Base-by-base conservation (phyloP, 2,329 filamentous ascomycete species). In the Diaporthe eres region DNA sequence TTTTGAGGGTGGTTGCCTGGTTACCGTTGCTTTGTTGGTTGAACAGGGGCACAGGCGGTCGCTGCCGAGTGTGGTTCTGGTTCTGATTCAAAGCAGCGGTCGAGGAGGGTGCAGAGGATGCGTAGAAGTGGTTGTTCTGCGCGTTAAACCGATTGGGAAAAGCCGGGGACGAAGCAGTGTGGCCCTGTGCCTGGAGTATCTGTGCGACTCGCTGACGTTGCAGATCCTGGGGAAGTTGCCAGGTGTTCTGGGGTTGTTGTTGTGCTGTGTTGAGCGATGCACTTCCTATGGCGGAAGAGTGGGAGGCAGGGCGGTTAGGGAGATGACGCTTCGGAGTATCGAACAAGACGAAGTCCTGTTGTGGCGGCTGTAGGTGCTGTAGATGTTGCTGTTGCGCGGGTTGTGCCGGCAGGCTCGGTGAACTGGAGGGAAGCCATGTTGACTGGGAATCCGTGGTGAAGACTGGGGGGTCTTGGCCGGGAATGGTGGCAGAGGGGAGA, bases 321-420 rank as follows among this genome's bases (percentile, higher is more conserved):
- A 80, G 85, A 83, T 80, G 85, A 79, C 76, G 81, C 81, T 86
- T 83, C 82, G 86, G 88, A 77, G 87, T 86, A 84, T 90, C 89
- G 92, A 92, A 94, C 89, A 95, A 91, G 86, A 94, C 92, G 85
- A 95, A 95, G 92, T 95, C 94, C 88, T 93, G 89, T 82, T 90
- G 90, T 75, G 85, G 88, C 80, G 88, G 86, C 84, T 86, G 88
- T 84, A 86, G 86, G 85, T 80, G 79, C 77, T 80, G 79, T 71
- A 77, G 86, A 82, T 85, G 87, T 84, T 85, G 87, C 84, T 90
- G 86, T 80, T 87, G 90, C 87, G 88, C 88, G 87, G 90, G 84
- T 86, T 86, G 81, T 87, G 90, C 91, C 91, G 90, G 90, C 90
- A 88, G 89, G 89, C 87, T 90, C 84, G 87, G 81, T 82, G 88